Evolutionary conservation across 2,329 filamentous ascomycete genomes (phyloP).

Genomic region (Phoma herbarum): DNA sequence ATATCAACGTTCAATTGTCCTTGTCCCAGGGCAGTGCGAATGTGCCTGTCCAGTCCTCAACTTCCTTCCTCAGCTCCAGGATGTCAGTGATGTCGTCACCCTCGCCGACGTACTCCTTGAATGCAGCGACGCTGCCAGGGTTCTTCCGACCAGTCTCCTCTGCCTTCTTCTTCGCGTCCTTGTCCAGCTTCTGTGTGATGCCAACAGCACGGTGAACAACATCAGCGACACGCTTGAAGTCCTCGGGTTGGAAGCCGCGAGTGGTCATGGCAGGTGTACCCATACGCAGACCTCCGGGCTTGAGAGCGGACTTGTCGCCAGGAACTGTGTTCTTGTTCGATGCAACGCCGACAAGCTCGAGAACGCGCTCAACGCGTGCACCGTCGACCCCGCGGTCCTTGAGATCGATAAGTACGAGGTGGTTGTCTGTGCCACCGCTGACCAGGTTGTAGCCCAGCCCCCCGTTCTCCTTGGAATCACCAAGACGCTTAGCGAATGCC

Average conservation of each 20-base stretch:
- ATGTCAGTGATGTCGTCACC: conserved; percentile 54
- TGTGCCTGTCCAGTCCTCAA: conserved; percentile 54
- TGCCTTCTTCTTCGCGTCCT: conserved; percentile 51
- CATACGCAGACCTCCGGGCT: conserved; percentile 92
- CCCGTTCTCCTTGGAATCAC: conserved; percentile 74
- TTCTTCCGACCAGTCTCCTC: conserved; percentile 51
- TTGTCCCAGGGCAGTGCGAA: conserved; percentile 54
- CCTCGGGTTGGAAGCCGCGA: conserved; percentile 88
- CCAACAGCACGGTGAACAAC: conserved; percentile 53
- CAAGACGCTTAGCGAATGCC: conserved; percentile 76
- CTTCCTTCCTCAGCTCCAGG: conserved; percentile 52
- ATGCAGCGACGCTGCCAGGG: conserved; percentile 51
- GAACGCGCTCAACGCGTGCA: conserved; percentile 91
- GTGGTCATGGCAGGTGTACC: conserved; percentile 97
- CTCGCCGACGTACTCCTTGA: conserved; percentile 54
- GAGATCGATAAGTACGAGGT: conserved; percentile 95
- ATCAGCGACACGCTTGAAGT: conserved; percentile 76
- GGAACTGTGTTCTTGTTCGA: conserved; percentile 99
- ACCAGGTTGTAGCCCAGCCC: conserved; percentile 92
- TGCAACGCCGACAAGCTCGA: conserved; percentile 98
- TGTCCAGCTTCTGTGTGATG: conserved; percentile 54
- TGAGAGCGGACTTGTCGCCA: conserved; percentile 96
- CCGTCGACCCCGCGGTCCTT: conserved; percentile 88
- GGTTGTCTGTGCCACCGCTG: conserved; percentile 93
- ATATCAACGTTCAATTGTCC: conserved; percentile 27